These are phyloP conservation scores for Myxozyma kluyveri DNA, from an alignment of 805 yeast species.

Conservation along the genomic window DNA sequence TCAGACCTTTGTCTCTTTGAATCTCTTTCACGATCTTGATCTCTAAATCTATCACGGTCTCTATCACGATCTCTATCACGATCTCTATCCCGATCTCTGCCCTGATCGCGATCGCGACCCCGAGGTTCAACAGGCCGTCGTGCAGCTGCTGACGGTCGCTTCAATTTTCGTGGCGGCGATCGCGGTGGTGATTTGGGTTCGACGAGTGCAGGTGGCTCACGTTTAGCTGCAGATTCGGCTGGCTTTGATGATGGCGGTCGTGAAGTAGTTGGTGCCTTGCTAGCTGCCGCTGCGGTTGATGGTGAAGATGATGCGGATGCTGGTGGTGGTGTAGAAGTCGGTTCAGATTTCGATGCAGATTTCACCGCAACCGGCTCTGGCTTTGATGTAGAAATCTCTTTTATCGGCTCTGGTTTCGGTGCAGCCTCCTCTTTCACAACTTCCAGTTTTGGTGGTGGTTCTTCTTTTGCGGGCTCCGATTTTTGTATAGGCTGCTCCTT, in stretches of 20 bases:
- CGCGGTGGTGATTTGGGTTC: constrained; percentile 28
- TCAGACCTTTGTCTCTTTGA: background rate
- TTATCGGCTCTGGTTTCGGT: too few species aligned
- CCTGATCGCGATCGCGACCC: constrained; percentile 5
- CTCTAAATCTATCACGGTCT: constrained; percentile 4
- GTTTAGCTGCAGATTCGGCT: background rate
- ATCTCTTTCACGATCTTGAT: background rate
- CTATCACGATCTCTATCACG: constrained; percentile 8
- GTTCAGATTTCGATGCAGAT: too few species aligned
- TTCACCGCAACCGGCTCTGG: too few species aligned
- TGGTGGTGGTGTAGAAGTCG: too few species aligned
- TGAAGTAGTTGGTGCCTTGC: background rate
- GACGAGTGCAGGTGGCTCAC: constrained; percentile 2
- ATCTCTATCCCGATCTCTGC: constrained; percentile 1
- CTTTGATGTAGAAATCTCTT: too few species aligned
- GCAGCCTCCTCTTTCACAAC: too few species aligned
- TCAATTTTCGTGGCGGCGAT: constrained; percentile 29
- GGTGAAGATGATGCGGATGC: background rate
- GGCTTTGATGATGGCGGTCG: background rate
- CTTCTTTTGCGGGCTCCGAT: too few species aligned
- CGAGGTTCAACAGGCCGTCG: constrained; percentile 15
- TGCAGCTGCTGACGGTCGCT: constrained; percentile 25
- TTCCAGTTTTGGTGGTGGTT: too few species aligned
- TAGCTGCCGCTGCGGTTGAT: background rate
- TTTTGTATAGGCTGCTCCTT: too few species aligned